Percentiles rank a stretch among this genome's conserved stretches.
Conservation (phyloP, 805 yeast species). For the Starmerella potacharoeniae region DNA sequence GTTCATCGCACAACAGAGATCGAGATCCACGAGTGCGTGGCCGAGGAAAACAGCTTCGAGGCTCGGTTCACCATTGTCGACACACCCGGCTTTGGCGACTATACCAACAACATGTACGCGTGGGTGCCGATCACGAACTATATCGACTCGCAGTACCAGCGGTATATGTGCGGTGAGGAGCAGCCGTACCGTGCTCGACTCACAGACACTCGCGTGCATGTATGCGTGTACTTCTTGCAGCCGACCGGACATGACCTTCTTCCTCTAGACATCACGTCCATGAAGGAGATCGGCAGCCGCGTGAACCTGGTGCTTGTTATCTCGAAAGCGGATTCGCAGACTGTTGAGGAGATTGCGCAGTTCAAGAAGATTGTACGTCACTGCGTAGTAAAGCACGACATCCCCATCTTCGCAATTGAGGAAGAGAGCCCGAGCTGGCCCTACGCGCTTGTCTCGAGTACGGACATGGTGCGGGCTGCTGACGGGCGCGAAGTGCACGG, state of each 20-base stretch:
- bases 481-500: slow-evolving; percentile 62
- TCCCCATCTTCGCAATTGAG: slow-evolving; percentile 63
- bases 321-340: slow-evolving; percentile 77
- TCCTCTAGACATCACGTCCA: slow-evolving; percentile 77
- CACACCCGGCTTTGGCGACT: slow-evolving; percentile 91
- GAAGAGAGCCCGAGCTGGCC: slow-evolving; percentile 48
- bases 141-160: slow-evolving; percentile 82
- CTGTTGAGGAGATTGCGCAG: slow-evolving; percentile 53
- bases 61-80: slow-evolving; percentile 72
- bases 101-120: slow-evolving; percentile 69
- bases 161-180: slow-evolving; percentile 83
- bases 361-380: slow-evolving; percentile 67
- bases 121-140: slow-evolving; percentile 84
- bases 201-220: slow-evolving; percentile 76
- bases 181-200: slow-evolving; percentile 56
- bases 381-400: slow-evolving; percentile 73
- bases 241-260: slow-evolving; percentile 82
- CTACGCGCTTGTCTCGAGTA: slow-evolving; percentile 51
- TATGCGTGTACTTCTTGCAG: slow-evolving; percentile 77
- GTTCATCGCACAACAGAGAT: slow-evolving; percentile 57
- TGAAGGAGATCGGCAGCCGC: slow-evolving; percentile 70
- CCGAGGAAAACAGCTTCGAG: slow-evolving; percentile 74
- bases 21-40: slow-evolving; percentile 64
- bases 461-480: slow-evolving; percentile 44
- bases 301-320: slow-evolving; percentile 84